Conservation (phyloP, 352 stramenopile species). For the Thalassiosira mediterranea region DNA sequence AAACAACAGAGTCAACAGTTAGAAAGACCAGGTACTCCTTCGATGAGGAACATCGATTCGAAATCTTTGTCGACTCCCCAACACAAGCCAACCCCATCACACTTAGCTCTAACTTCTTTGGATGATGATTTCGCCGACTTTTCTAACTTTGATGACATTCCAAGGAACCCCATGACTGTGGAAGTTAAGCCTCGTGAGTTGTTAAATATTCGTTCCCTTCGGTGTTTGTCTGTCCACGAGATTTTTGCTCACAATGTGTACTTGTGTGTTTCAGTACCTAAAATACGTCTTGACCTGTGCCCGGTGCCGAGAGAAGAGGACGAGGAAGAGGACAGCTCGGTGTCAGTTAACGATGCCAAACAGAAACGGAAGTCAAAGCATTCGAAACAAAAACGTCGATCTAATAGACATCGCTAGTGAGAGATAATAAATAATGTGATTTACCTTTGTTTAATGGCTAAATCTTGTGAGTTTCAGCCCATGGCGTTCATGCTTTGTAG, state of each 20-base stretch:
- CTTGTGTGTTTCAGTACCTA: too few relatives aligned
- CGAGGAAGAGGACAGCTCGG: conserved; percentile 65
- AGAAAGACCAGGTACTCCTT: conserved; percentile 39
- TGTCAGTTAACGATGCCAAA: conserved; percentile 23
- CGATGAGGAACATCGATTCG: conserved; percentile 34
- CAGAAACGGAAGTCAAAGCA: conserved; percentile 56
- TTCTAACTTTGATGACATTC: conserved; percentile 28
- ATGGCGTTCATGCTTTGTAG: too few relatives aligned
- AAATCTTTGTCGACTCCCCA: neutral
- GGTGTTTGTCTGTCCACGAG: too few relatives aligned
- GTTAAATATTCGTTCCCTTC: too few relatives aligned
- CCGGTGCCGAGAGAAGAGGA: conserved; percentile 81
- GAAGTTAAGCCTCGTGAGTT: conserved; percentile 84
- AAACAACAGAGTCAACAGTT: conserved; percentile 7
- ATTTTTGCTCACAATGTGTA: too few relatives aligned
- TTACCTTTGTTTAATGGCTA: too few relatives aligned
- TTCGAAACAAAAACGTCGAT: conserved; percentile 40
- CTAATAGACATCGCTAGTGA: conserved; percentile 21
- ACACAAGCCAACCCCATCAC: neutral
- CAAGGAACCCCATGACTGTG: conserved; percentile 69
- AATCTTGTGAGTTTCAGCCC: too few relatives aligned
- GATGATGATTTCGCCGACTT: conserved; percentile 56
- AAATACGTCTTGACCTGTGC: conserved; percentile 81
- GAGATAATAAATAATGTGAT: too few relatives aligned
- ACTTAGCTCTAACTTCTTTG: neutral